These are phyloP conservation scores for Pseudomassariella vexata DNA, from an alignment of 2,329 filamentous ascomycete genomes.

Conservation along the genomic window DNA sequence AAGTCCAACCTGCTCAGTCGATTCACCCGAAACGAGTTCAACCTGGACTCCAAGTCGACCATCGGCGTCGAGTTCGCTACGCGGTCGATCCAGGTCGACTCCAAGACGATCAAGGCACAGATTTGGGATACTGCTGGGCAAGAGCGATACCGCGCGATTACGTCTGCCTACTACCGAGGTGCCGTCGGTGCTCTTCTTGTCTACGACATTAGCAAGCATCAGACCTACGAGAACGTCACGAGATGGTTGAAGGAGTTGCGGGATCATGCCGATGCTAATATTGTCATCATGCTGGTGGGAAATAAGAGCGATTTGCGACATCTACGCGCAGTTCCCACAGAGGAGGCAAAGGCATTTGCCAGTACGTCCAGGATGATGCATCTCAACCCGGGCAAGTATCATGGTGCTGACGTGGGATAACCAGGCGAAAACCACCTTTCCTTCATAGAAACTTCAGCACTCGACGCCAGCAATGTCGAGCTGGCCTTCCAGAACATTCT, in stretches of 20 bases:
- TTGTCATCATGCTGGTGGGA: slow-evolving; percentile 98
- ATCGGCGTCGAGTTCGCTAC: slow-evolving; percentile 99
- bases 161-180: slow-evolving; percentile 96
- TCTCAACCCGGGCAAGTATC: background rate
- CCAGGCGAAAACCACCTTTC: slow-evolving; percentile 94
- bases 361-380: slow-evolving; percentile 50
- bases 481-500: slow-evolving; percentile 99
- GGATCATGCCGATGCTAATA: slow-evolving; percentile 97
- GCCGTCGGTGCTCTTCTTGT: slow-evolving; percentile 95
- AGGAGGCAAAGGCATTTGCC: slow-evolving; percentile 96
- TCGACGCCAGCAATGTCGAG: slow-evolving; percentile 98
- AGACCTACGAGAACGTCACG: slow-evolving; percentile 98
- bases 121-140: slow-evolving; percentile 99
- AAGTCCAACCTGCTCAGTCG: slow-evolving; percentile 99
- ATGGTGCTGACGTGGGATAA: slow-evolving; percentile 19
- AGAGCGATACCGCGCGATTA: slow-evolving; percentile 98
- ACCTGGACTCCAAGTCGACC: slow-evolving; percentile 98
- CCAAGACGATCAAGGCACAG: slow-evolving; percentile 99
- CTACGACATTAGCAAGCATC: slow-evolving; percentile 99
- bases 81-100: slow-evolving; percentile 95
- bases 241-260: slow-evolving; percentile 98
- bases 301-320: slow-evolving; percentile 99
- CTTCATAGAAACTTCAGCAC: slow-evolving; percentile 97
- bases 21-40: slow-evolving; percentile 99
- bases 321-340: slow-evolving; percentile 90